Percentiles rank a stretch among this genome's conserved stretches.
Evolutionary conservation across 164 flowering plant species (phyloP).

Genomic region (Sedum album): DNA sequence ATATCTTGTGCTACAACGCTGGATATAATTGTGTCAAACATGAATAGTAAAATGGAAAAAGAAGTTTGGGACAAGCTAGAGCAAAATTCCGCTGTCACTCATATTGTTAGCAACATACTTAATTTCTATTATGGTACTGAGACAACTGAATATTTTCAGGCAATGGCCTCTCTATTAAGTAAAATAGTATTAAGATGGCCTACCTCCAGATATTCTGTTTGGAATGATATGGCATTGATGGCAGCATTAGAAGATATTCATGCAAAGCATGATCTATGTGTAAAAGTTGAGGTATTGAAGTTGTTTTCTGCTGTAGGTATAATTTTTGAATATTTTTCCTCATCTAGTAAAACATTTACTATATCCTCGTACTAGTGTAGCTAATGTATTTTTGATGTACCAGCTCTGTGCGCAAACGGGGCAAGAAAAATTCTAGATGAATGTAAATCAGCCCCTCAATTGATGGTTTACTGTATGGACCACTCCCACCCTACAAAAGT

Average conservation of each 20-base stretch:
- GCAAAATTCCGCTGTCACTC: constrained; percentile 28
- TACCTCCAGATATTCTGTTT: constrained; percentile 51
- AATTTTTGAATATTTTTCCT: constrained; percentile 3
- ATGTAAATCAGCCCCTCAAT: constrained; percentile 29
- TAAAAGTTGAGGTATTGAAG: constrained; percentile 45
- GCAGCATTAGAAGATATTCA: constrained; percentile 22
- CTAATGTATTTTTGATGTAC: constrained; percentile 13
- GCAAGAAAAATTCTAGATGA: constrained; percentile 56
- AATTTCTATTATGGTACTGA: constrained; percentile 22
- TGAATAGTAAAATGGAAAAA: constrained; percentile 33
- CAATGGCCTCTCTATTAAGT: constrained; percentile 55
- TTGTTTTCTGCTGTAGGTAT: constrained; percentile 72
- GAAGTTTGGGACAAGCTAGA: constrained; percentile 45
- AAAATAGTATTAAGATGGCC: constrained; percentile 66
- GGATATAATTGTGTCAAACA: constrained; percentile 34
- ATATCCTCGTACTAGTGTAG: constrained; percentile 2
- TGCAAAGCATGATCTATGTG: constrained; percentile 25
- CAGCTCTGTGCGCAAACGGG: constrained; percentile 72
- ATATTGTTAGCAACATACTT: constrained; percentile 25
- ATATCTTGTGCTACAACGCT: constrained; percentile 47
- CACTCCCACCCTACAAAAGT: constrained; percentile 35
- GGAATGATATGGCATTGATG: constrained; percentile 50
- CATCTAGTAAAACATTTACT: not conserved
- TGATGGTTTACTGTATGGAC: constrained; percentile 50
- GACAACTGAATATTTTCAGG: constrained; percentile 37